phyloP scores from a whole-genome alignment of 192 early-diverging fungal genomes.

The Coemansia sp. region DNA sequence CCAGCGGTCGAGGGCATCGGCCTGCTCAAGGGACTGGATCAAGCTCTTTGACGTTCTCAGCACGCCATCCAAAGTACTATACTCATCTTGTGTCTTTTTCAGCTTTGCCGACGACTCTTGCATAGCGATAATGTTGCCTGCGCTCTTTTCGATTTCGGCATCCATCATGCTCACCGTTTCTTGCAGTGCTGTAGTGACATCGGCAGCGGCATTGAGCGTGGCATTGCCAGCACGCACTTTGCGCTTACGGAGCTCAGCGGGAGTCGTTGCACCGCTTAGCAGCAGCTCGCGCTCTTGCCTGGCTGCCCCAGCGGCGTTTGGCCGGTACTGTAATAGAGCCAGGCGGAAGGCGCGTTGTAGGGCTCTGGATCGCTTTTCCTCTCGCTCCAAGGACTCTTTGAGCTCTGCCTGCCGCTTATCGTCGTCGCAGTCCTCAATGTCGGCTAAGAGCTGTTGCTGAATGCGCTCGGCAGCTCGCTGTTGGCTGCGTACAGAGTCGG shows the following conservation, averaged over 20 bases:
- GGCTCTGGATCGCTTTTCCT: background rate
- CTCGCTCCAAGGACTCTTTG: background rate
- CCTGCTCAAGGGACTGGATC: conserved; percentile 42
- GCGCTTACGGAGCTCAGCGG: conserved; percentile 47
- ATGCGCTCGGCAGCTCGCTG: conserved; percentile 41
- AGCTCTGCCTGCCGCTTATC: background rate
- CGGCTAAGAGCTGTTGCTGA: conserved; percentile 19
- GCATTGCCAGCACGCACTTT: conserved; percentile 40
- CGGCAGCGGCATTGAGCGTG: conserved; percentile 38
- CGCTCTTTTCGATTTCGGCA: conserved; percentile 55
- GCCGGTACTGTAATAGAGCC: conserved; percentile 36
- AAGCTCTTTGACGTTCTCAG: conserved; percentile 38
- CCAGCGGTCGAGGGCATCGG: conserved; percentile 50
- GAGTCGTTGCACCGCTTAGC: conserved; percentile 42
- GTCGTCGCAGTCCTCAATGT: conserved; percentile 5
- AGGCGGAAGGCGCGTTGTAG: conserved; percentile 35
- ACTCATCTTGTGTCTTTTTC: conserved; percentile 31
- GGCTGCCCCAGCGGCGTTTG: conserved; percentile 20
- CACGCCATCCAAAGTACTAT: conserved; percentile 39
- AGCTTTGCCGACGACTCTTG: conserved; percentile 41
- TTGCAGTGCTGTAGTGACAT: conserved; percentile 48
- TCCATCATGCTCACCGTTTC: conserved; percentile 57
- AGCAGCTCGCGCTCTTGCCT: conserved; percentile 40
- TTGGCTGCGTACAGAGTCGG: conserved; percentile 51
- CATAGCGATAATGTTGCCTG: conserved; percentile 35